Evolutionary conservation across 352 stramenopile genomes (phyloP).

Genomic region (Discostella stelligera): DNA sequence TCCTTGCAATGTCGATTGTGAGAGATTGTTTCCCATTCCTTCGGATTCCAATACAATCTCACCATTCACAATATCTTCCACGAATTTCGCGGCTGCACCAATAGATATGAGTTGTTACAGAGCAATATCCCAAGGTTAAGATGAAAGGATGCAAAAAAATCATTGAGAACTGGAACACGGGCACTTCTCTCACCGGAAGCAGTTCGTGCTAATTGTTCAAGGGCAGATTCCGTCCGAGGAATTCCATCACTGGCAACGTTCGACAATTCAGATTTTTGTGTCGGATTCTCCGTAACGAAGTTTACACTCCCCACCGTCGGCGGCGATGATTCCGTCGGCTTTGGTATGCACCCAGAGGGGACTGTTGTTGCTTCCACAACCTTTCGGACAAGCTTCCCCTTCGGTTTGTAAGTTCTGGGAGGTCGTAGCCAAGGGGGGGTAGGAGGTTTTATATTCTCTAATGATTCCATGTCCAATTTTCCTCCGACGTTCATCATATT

Average conservation of each 20-base stretch:
- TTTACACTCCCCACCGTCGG: conserved; percentile 17
- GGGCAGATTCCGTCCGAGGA: conserved; percentile 39
- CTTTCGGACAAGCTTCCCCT: conserved; percentile 27
- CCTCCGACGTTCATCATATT: conserved; percentile 30
- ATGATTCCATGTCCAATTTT: conserved; percentile 17
- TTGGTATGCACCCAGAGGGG: not conserved
- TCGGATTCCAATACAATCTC: conserved; percentile 21
- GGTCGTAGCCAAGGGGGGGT: conserved; percentile 52
- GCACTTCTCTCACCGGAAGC: conserved; percentile 57
- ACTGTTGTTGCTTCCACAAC: not conserved
- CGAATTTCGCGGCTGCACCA: conserved; percentile 58
- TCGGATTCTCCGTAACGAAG: conserved; percentile 21
- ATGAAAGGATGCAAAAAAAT: not conserved
- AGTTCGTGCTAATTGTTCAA: conserved; percentile 72
- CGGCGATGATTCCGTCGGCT: conserved; percentile 3
- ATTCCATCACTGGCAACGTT: conserved; percentile 19
- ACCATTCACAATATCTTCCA: conserved; percentile 61
- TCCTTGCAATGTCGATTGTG: conserved; percentile 37
- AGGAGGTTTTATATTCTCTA: conserved; percentile 29
- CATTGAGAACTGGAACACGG: not conserved
- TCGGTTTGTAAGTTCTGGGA: conserved; percentile 38
- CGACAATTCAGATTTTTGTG: conserved; percentile 6
- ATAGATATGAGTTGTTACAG: not conserved
- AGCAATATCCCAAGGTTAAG: not conserved
- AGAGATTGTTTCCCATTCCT: conserved; percentile 29